phyloP scores from a whole-genome alignment of 225 moss, liverwort and hornwort genomes.

The Bryoerythrophyllum caledonicum region DNA sequence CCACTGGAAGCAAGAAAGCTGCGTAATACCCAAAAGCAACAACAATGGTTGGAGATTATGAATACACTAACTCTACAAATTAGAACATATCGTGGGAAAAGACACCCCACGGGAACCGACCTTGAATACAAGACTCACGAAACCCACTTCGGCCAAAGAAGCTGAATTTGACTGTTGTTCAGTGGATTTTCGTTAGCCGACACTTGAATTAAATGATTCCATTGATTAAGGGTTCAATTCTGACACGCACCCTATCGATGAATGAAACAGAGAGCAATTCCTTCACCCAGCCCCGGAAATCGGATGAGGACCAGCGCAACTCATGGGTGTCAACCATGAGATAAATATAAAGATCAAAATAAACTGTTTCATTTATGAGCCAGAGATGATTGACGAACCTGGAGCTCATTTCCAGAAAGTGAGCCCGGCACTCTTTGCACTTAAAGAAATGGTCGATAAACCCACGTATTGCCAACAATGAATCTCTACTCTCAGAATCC shows the following conservation, averaged over 20 bases:
- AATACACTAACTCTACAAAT: constrained; percentile 2
- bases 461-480: constrained; percentile 61
- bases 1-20: constrained; percentile 1
- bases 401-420: constrained; percentile 76
- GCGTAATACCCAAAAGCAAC: neutral
- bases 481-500: constrained; percentile 69
- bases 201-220: neutral
- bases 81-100: neutral
- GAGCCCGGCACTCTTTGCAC: constrained; percentile 82
- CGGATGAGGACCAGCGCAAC: neutral
- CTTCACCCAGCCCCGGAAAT: neutral
- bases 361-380: neutral
- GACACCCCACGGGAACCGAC: neutral
- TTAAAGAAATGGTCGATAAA: constrained; percentile 84
- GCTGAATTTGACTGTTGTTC: neutral
- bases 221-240: neutral
- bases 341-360: neutral
- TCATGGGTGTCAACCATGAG: neutral
- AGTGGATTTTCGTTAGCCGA: neutral
- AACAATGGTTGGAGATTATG: neutral
- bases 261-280: neutral
- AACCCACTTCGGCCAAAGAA: neutral
- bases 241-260: neutral
- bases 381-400: constrained; percentile 39
- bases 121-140: neutral